Base-by-base conservation (phyloP, 179 eudicot genomes). In the Pouteria campechiana region DNA sequence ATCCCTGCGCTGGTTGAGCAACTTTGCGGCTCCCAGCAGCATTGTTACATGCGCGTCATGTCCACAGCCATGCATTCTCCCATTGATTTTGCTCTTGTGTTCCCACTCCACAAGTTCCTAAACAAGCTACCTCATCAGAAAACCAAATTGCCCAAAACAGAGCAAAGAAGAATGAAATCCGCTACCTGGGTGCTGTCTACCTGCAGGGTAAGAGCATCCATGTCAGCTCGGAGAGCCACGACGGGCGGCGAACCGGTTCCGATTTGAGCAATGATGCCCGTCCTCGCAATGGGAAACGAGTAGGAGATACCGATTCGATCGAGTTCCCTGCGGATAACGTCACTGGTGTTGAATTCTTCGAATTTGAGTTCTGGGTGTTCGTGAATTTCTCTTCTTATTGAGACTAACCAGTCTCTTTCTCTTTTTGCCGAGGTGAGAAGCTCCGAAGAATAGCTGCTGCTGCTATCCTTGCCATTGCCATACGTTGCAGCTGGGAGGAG, bases 21-120 rank as follows among this genome's bases (percentile, higher is more conserved):
- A 64, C 63, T 83, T 82, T 46, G 93, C 96, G 57, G 96, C 88
- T 31, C 93, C 96, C 9, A 86, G 83, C 60, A 82, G 75, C 96
- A 86, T 82, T 5, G 93, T 62, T 4, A 85, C 74, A 55, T 82
- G 93, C 35, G 76, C 93, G 74, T 82, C 95, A 58, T 82, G 93
- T 43, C 88, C 95, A 50, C 89, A 85, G 38, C 62, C 88, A 46
- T 85, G 88, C 93, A 85, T 78, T 41, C 50, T 54, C 22, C 95
- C 95, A 32, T 75, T 75, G 15, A 65, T 52, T 64, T 81, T 81
- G 61, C 92, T 85, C 81, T 71, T 85, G 60, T 81, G 81, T 60
- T 78, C 74, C 95, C 95, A 85, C 37, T 78, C 78, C 22, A 75
- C 92, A 15, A 78, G 69, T 65, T 81, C 95, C 95, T 81, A 46